These are phyloP conservation scores for Skeletonema menzelii DNA, from an alignment of 108 stramenopile species.

Conservation along the genomic window DNA sequence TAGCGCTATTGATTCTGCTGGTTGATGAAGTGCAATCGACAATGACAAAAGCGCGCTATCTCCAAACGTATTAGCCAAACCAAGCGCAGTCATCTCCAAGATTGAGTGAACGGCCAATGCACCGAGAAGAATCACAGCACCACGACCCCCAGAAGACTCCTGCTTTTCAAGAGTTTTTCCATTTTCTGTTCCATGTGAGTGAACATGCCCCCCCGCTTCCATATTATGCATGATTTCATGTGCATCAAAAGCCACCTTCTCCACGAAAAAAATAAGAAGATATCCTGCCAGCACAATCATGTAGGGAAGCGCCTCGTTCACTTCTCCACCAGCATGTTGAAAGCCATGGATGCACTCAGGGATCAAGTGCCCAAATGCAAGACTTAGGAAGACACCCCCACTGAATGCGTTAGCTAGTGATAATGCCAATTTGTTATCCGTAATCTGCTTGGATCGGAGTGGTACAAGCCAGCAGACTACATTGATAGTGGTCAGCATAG, in stretches of 20 bases:
- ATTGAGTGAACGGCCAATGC: slow-evolving; percentile 95
- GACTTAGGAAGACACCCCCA: slow-evolving; percentile 94
- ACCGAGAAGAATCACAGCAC: slow-evolving; percentile 92
- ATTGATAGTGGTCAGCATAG: slow-evolving; percentile 84
- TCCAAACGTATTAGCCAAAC: slow-evolving; percentile 79
- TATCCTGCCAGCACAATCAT: slow-evolving; percentile 87
- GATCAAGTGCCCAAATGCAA: slow-evolving; percentile 97
- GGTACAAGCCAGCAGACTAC: slow-evolving; percentile 91
- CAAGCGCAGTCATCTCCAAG: slow-evolving; percentile 95
- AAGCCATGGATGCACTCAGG: slow-evolving; percentile 94
- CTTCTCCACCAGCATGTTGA: slow-evolving; percentile 37
- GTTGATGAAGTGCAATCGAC: slow-evolving; percentile 95
- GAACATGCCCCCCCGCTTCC: slow-evolving; percentile 55
- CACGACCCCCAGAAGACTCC: slow-evolving; percentile 52
- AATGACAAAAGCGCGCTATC: slow-evolving; percentile 88
- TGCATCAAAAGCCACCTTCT: slow-evolving; percentile 95
- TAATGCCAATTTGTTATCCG: slow-evolving; percentile 79
- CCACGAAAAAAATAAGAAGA: slow-evolving; percentile 95
- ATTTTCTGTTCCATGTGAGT: slow-evolving; percentile 27
- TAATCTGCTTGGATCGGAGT: slow-evolving; percentile 74
- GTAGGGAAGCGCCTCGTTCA: slow-evolving; percentile 81
- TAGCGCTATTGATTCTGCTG: slow-evolving; percentile 96
- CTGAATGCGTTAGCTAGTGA: slow-evolving; percentile 94
- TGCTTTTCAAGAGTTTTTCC: slow-evolving; percentile 14
- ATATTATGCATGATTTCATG: slow-evolving; percentile 86